phyloP scores from a whole-genome alignment of 169 alveolate species.

The Eimeria maxima region DNA sequence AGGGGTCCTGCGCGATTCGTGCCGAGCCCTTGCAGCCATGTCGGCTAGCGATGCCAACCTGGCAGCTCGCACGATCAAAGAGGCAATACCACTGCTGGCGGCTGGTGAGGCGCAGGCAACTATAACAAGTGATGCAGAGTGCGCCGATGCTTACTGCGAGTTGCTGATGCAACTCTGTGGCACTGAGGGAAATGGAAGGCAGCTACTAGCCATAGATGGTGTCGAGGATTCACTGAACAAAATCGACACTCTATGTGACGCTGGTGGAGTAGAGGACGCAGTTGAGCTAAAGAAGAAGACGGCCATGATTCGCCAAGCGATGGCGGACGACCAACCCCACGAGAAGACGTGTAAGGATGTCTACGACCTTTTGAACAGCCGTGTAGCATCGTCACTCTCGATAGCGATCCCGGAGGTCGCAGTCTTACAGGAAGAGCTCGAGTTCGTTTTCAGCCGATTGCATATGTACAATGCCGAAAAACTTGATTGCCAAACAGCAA shows the following conservation, averaged over 20 bases:
- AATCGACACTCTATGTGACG: slow-evolving; percentile 52
- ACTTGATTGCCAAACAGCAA: slow-evolving; percentile 67
- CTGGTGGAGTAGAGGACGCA: slow-evolving; percentile 67
- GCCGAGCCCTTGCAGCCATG: slow-evolving; percentile 82
- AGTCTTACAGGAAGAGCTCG: slow-evolving; percentile 79
- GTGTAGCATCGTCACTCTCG: slow-evolving; percentile 74
- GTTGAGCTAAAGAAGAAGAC: slow-evolving; percentile 72
- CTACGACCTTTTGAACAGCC: slow-evolving; percentile 75
- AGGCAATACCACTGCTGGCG: slow-evolving; percentile 79
- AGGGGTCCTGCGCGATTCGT: slow-evolving; percentile 68
- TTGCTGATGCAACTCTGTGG: slow-evolving; percentile 77
- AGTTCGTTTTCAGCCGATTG: slow-evolving; percentile 75
- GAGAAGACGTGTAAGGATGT: slow-evolving; percentile 84
- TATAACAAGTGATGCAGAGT: slow-evolving; percentile 67
- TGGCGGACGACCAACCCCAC: slow-evolving; percentile 84
- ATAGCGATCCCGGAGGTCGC: slow-evolving; percentile 81
- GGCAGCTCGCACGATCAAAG: slow-evolving; percentile 81
- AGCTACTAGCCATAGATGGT: slow-evolving; percentile 76
- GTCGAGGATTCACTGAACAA: slow-evolving; percentile 71
- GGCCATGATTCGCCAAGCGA: slow-evolving; percentile 84
- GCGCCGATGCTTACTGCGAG: slow-evolving; percentile 82
- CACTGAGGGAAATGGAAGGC: slow-evolving; percentile 82
- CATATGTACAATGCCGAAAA: slow-evolving; percentile 77
- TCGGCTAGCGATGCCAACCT: slow-evolving; percentile 79
- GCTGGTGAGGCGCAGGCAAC: slow-evolving; percentile 81